Percentiles rank a stretch among this genome's conserved stretches.
Evolutionary conservation across 768 basidiomycete genomes (phyloP).

Genomic region (Pleurotus djamor): DNA sequence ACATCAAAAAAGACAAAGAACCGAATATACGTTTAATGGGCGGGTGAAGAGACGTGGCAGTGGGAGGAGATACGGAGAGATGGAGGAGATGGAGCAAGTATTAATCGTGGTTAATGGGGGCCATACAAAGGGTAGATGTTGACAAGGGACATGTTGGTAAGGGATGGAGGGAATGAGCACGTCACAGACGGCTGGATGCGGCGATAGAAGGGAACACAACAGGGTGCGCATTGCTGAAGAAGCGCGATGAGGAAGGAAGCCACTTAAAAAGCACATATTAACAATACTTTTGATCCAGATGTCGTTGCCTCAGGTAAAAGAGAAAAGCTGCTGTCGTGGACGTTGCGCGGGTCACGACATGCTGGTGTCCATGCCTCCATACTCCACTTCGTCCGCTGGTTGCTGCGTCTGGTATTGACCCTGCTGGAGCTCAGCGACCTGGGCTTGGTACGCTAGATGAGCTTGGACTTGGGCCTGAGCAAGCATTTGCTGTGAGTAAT

Average conservation of each 20-base stretch:
- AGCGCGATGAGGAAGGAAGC: neutral
- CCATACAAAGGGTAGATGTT: neutral
- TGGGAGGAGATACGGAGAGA: no score
- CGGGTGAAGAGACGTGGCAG: no score
- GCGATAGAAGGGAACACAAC: neutral
- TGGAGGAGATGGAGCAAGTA: neutral
- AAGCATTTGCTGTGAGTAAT: conserved; percentile 30
- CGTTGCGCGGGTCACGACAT: neutral
- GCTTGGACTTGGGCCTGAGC: conserved; percentile 17
- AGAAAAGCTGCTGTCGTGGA: neutral
- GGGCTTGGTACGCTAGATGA: conserved; percentile 22
- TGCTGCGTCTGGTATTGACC: conserved; percentile 17
- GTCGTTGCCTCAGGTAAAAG: neutral
- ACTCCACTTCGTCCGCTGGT: neutral
- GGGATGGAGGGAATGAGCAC: neutral
- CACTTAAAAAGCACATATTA: neutral
- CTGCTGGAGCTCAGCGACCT: conserved; percentile 18
- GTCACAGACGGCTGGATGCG: conserved; percentile 4
- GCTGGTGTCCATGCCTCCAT: conserved; percentile 8
- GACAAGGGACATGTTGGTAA: neutral
- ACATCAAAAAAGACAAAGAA: neutral
- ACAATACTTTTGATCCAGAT: neutral
- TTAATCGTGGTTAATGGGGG: neutral
- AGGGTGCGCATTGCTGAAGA: neutral
- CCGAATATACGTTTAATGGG: neutral